Conservation (phyloP, 148 eudicot species). For the Oxyria digyna region DNA sequence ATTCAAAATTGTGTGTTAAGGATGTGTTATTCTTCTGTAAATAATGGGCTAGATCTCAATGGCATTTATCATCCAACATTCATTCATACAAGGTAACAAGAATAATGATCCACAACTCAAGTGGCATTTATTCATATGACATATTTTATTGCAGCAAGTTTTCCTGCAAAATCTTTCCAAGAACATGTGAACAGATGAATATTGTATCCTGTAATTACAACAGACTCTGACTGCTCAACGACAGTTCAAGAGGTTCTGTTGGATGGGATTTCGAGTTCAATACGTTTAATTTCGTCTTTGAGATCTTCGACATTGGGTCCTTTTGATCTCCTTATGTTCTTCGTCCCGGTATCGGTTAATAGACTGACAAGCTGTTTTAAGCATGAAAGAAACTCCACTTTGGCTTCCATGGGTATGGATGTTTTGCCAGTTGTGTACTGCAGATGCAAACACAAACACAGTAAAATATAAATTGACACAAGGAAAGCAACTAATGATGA, state of each 20-base stretch:
- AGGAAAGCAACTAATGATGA: not conserved
- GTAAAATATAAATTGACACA: not conserved
- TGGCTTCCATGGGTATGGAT: constrained; percentile 20
- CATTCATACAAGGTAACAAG: not conserved
- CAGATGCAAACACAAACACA: constrained; percentile 2
- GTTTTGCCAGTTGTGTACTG: constrained; percentile 33
- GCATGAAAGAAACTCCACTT: constrained; percentile 48
- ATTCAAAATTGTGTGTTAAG: too few relatives aligned
- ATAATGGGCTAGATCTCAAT: too few relatives aligned
- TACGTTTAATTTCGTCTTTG: constrained; percentile 36
- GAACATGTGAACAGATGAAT: not conserved
- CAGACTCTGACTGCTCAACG: not conserved
- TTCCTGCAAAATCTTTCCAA: not conserved
- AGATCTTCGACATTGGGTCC: constrained; percentile 25
- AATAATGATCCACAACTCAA: not conserved
- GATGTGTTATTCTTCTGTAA: too few relatives aligned
- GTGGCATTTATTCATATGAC: not conserved
- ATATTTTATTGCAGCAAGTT: not conserved
- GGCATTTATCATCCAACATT: not conserved
- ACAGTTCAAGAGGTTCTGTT: not conserved
- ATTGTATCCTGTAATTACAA: constrained; percentile 1
- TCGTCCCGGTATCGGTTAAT: constrained; percentile 12
- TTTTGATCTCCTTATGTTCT: constrained; percentile 10
- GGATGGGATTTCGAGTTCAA: constrained; percentile 28
- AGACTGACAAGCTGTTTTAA: constrained; percentile 33